Percentiles rank a stretch among this genome's conserved stretches.
Conservation (phyloP, 2,329 filamentous ascomycete species). For the Aspergillus aculeatus region DNA sequence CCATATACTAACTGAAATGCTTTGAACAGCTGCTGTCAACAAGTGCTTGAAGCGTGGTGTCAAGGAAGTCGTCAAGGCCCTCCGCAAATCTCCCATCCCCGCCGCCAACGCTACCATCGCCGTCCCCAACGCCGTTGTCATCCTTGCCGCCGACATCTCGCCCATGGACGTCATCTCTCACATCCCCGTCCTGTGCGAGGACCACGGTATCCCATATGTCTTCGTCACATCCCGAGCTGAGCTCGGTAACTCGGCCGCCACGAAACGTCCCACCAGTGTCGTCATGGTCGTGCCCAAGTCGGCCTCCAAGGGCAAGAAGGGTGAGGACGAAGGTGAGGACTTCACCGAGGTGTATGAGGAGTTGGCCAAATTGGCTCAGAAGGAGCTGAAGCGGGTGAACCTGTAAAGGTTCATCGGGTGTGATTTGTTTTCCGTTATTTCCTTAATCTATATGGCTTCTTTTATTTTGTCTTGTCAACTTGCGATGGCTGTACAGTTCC, state of each 20-base stretch:
- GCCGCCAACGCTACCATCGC: constrained; percentile 62
- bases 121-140: constrained; percentile 70
- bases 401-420: constrained; percentile 39
- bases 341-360: constrained; percentile 57
- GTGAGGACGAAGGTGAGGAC: constrained; percentile 46
- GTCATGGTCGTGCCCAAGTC: constrained; percentile 71
- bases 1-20: constrained; percentile 19
- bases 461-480: constrained; percentile 20
- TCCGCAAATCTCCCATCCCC: constrained; percentile 81
- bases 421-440: constrained; percentile 25
- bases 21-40: constrained; percentile 75
- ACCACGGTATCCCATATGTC: constrained; percentile 95
- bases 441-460: constrained; percentile 30
- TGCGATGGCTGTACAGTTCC: constrained; percentile 39
- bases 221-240: constrained; percentile 91
- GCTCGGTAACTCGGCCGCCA: constrained; percentile 87
- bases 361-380: constrained; percentile 58
- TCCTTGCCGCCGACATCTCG: constrained; percentile 96
- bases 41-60: constrained; percentile 96
- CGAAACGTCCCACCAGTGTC: constrained; percentile 94
- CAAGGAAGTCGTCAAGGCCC: constrained; percentile 97
- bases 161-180: constrained; percentile 99
- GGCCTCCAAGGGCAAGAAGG: constrained; percentile 51
- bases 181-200: constrained; percentile 95
- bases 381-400: constrained; percentile 58